A percentile compares a stretch with the other conserved stretches of the same genome.
phyloP scores from a whole-genome alignment of 805 yeast genomes.

The Candida palmyrensis region DNA sequence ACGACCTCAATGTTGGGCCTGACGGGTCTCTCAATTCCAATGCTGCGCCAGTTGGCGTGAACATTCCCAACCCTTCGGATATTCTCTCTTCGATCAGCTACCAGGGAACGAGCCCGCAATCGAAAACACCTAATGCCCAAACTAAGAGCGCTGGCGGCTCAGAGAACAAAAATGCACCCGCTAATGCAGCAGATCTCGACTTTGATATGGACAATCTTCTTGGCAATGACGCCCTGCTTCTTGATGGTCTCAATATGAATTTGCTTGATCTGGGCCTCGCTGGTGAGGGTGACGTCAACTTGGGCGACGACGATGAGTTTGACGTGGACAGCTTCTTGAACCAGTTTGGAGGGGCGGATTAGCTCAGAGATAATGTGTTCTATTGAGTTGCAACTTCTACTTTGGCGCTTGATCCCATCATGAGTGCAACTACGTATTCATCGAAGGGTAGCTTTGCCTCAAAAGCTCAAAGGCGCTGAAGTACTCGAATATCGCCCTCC shows the following conservation, averaged over 20 bases:
- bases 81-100: conserved; percentile 25
- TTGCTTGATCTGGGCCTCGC: conserved; percentile 30
- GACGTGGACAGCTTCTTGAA: conserved; percentile 41
- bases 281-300: conserved; percentile 12
- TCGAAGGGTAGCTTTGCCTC: too few species aligned
- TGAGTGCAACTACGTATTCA: too few species aligned
- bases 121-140: too few species aligned
- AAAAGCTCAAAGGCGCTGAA: too few species aligned
- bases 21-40: not conserved
- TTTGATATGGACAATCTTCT: conserved; percentile 32
- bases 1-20: conserved; percentile 8
- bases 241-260: conserved; percentile 39
- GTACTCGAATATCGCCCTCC: too few species aligned
- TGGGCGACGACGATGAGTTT: conserved; percentile 33
- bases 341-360: conserved; percentile 36
- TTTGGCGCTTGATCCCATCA: too few species aligned
- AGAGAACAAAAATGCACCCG: conserved; percentile 9
- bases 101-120: conserved; percentile 9
- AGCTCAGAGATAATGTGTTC: too few species aligned
- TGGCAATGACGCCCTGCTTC: conserved; percentile 35
- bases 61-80: conserved; percentile 28
- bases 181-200: conserved; percentile 15
- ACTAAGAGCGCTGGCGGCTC: not conserved
- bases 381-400: too few species aligned
- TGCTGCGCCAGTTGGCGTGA: too few species aligned